Evolutionary conservation across 768 basidiomycete species (phyloP), one percentile per base, ranked within the genome.

Genomic region (Daedaleopsis sinensis): DNA sequence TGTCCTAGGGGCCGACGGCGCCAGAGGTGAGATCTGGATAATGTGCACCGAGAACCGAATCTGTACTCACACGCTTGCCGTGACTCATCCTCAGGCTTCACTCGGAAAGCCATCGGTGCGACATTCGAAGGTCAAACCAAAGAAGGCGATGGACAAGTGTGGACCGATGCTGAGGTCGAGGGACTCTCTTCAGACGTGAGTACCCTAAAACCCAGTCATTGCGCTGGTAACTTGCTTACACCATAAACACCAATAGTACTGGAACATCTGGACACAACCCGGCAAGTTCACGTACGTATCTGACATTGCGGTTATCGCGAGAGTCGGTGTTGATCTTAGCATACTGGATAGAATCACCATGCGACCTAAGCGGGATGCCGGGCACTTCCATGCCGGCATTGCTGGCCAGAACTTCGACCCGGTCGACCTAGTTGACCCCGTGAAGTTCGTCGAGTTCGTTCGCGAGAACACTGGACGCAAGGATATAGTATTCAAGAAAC

Each of bases 111-210:
- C 27, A 72, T 80, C 3, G 80, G 78, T 0, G 63, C 84, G 7
- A 65, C 70, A 0, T 83, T 83, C 61, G 59, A 77, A 0, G 82
- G 82, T 0, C 74, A 82, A 60, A 78, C 76, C 0, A 66, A 58
- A 9, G 64, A 73, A 3, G 67, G 67, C 6, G 63, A 75, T 21
- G 23, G 55, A 2, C 54, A 55, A 2, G 55, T 78, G 0, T 67
- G 74, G 9, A 81, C 74, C 1, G 79, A 84, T 59, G 71, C 82
- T 23, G 60, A 73, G 35, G 46, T 79, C 0, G 72, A 78, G 43
- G 74, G 73, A 0, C 5, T 78, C 2, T 70, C 47, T 24, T 49
- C 47, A 27, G 23, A 49, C 10, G 46, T 47, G n/a, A 19, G 47
- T 49, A 24, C 23, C 3, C 27, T n/a, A 32, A 32, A 32, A 32